Base-by-base conservation (phyloP, 2,329 filamentous ascomycete species). In the Ophiostoma populinum region DNA sequence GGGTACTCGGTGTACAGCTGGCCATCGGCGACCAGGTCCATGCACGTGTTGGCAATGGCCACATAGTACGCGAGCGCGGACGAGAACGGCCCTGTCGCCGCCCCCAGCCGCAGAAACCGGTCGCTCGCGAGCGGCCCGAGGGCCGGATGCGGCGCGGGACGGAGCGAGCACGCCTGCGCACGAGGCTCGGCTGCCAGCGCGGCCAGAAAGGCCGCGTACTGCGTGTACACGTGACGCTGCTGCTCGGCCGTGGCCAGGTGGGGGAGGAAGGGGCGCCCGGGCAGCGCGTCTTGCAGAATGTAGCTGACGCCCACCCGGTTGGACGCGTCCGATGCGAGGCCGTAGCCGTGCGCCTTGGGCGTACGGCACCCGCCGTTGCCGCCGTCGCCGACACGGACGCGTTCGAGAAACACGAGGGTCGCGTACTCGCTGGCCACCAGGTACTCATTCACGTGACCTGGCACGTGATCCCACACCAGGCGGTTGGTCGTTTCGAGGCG, bases 361-460 rank as follows among this genome's bases (percentile, higher is more conserved):
- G 31, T 22, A 2, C 21, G 34, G 12, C 32, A 25, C 7, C 22
- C 22, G 7, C 22, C 21, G 10, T 18, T 2, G 21, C 24, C 12
- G n/a, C 5, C 28, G n/a, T n/a, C n/a, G n/a, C n/a, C n/a, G n/a
- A n/a, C n/a, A n/a, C n/a, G n/a, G n/a, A n/a, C n/a, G n/a, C n/a
- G n/a, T n/a, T 32, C 34, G 2, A 41, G 30, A 7, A 31, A 41
- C 9, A 26, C 33, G 2, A 41, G 39, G 2, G 39, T 41, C 2
- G 39, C 36, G 7, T 24, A 34, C 19, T 41, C 39, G 31, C 39
- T 41, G 8, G 9, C 15, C 8, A 41, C 19, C 4, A 38, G 6
- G 21, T 35, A 22, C 22, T 38, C 22, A 34, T 4, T 29, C 7
- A 22, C 32, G 3, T 26, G 15, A n/a, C n/a, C n/a, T n/a, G n/a